A percentile compares a stretch with the other conserved stretches of the same genome.
Evolutionary conservation across 2,329 filamentous ascomycete species (phyloP).

Genomic region (Neopestalotiopsis clavispora): DNA sequence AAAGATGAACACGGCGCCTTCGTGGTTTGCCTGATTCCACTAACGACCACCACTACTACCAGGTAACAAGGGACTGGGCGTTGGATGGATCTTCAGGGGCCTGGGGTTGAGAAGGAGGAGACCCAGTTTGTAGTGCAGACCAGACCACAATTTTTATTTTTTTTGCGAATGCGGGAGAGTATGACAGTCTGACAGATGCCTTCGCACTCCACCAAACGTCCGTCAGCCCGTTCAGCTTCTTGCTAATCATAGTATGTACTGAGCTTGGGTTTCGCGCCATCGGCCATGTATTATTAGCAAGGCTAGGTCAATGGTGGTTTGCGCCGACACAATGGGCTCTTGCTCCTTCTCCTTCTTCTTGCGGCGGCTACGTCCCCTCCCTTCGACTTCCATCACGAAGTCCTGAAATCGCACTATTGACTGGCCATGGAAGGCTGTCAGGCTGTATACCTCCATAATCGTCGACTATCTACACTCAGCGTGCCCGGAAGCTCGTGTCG

Average conservation of each 20-base stretch:
- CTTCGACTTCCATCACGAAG: not conserved
- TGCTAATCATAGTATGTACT: not conserved
- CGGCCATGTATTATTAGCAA: not conserved
- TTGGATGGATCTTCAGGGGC: not conserved
- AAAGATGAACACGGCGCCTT: not conserved
- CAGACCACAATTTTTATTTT: not conserved
- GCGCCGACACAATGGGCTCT: not conserved
- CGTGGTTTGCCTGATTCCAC: not conserved
- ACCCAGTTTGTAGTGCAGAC: not conserved
- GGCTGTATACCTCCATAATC: not conserved
- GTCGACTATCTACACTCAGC: not conserved
- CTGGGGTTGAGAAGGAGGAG: not conserved
- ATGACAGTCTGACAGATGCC: not conserved
- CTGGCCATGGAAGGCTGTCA: not conserved
- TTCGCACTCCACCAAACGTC: not conserved
- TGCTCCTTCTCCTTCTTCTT: not conserved
- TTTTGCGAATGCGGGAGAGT: not conserved
- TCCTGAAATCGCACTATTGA: not conserved
- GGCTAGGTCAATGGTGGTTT: not conserved
- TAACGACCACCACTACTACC: not conserved
- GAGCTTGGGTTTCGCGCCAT: slow-evolving; percentile 12
- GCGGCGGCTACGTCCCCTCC: not conserved
- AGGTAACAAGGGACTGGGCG: not conserved
- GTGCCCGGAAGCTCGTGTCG: slow-evolving; percentile 8
- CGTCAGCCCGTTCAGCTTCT: slow-evolving; percentile 13